Evolutionary conservation across 2,329 filamentous ascomycete species (phyloP), one percentile per base, ranked within the genome.

Genomic region (Gliomastix tumulicola): DNA sequence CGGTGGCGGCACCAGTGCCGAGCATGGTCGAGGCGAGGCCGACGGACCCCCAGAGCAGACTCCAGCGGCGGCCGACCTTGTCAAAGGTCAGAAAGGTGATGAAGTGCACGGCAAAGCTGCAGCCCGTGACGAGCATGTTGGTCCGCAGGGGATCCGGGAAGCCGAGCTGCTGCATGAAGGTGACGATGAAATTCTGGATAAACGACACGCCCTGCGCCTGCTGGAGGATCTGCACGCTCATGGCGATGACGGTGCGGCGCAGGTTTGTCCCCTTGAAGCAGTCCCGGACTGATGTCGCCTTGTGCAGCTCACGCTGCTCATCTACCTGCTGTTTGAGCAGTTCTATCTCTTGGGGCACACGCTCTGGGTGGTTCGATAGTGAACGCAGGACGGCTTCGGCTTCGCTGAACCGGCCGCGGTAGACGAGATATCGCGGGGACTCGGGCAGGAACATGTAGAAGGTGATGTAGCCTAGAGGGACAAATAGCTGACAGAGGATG

Each of bases 391-490:
- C 22, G 9, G 9, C n/a, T 9, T 25, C 9, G 5, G 59, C 59
- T 17, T 54, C 47, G 2, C 57, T 53, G 7, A 56, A 44, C 4
- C 45, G 43, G 11, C 49, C 48, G 34, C 56, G 60, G 3, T 61
- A 53, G 3, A 68, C 47, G 7, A 68, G 47, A 44, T 60, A 67
- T 1, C 58, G 49, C 1, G 66, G 66, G 19, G 57, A 62, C 36
- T 70, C 65, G 0, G 66, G 65, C 18, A 78, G 62, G 43, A 73
- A 55, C 2, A 75, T n/a, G n/a, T n/a, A n/a, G n/a, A n/a, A n/a
- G n/a, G n/a, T n/a, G n/a, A n/a, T n/a, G n/a, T n/a, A n/a, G n/a
- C n/a, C n/a, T n/a, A n/a, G n/a, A n/a, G n/a, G n/a, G n/a, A n/a
- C n/a, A n/a, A n/a, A n/a, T n/a, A n/a, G n/a, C n/a, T n/a, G n/a